These are phyloP conservation scores for Acanthamoeba triangularis DNA, from an alignment of 208 protist species.

Conservation along the genomic window DNA sequence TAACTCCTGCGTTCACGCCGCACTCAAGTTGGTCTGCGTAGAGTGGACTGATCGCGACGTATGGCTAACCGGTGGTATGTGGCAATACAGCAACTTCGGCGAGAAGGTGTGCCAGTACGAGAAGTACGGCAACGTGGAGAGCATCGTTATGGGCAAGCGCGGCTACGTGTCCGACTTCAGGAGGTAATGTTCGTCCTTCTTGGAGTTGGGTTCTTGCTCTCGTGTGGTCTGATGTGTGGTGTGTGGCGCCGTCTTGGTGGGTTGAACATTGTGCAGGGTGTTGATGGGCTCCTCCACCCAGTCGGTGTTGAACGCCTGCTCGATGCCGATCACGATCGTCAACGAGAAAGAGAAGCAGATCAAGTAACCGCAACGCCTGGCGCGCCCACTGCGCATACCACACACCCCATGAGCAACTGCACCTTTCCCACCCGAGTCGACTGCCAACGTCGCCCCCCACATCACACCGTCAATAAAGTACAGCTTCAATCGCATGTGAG, in stretches of 20 bases:
- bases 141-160: conserved; percentile 33
- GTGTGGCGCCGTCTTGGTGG: too few species aligned
- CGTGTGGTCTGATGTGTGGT: neutral
- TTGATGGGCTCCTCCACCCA: conserved; percentile 13
- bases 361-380: too few species aligned
- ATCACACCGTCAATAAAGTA: too few species aligned
- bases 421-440: too few species aligned
- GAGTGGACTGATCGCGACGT: too few species aligned
- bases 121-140: conserved; percentile 34
- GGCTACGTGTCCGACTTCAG: conserved; percentile 30
- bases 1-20: too few species aligned
- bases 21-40: too few species aligned
- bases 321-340: conserved; percentile 19
- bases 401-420: too few species aligned
- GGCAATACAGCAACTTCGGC: neutral
- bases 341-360: conserved; percentile 31
- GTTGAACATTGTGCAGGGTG: neutral
- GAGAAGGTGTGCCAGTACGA: conserved; percentile 55
- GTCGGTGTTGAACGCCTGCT: neutral
- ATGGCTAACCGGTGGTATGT: neutral
- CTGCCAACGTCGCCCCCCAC: too few species aligned
- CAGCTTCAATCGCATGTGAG: too few species aligned
- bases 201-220: too few species aligned
- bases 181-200: neutral
- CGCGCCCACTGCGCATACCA: too few species aligned